Conservation (phyloP, 2,329 filamentous ascomycete genomes). For the Exophiala sp. region DNA sequence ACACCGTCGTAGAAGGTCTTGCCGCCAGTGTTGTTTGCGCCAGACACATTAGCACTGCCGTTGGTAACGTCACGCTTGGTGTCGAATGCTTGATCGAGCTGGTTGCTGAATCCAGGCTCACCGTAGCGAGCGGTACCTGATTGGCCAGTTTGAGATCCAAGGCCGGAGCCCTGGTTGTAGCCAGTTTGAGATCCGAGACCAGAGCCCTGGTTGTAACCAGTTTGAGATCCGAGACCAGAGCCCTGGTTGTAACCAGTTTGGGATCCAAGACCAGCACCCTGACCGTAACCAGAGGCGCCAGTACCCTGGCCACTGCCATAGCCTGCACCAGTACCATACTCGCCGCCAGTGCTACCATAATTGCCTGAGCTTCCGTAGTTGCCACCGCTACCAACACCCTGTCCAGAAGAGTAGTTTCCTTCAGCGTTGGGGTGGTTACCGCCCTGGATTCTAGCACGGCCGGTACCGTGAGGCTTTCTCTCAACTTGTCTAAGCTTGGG, state of each 20-base stretch:
- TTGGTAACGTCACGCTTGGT: conserved; percentile 11
- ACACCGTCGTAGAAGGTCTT: conserved; percentile 24
- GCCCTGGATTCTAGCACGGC: conserved; percentile 35
- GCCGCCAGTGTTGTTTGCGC: conserved; percentile 15
- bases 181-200: not conserved
- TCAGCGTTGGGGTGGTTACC: conserved; percentile 25
- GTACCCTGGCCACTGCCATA: not conserved
- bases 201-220: no score
- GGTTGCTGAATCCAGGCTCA: conserved; percentile 36
- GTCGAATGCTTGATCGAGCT: conserved; percentile 44
- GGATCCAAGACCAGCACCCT: not conserved
- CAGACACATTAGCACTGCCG: conserved; percentile 15
- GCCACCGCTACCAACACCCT: conserved; percentile 21
- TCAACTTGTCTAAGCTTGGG: conserved; percentile 55
- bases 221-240: not conserved
- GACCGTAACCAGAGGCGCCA: not conserved
- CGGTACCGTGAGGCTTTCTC: conserved; percentile 57
- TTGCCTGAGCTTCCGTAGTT: conserved; percentile 27
- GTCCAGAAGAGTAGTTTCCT: conserved; percentile 6
- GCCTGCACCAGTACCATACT: not conserved
- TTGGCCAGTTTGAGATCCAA: no score
- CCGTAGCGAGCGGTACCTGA: no score
- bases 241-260: not conserved
- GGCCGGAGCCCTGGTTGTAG: no score
- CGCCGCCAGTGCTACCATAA: not conserved